Conservation (phyloP, 768 basidiomycete genomes). For the Collybia sordida region DNA sequence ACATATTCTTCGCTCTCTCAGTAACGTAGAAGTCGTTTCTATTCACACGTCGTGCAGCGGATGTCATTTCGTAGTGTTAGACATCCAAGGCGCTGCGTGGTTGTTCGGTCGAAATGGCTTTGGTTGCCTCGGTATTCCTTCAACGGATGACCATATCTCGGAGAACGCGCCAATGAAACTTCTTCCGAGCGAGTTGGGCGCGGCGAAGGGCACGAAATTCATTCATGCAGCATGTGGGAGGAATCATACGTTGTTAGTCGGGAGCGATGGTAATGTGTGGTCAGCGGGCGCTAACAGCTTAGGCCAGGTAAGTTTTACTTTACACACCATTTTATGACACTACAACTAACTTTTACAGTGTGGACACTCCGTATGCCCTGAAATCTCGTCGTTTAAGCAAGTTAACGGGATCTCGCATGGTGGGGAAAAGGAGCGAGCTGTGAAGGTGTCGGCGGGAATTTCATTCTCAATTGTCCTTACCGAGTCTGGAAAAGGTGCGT, state of each 20-base stretch:
- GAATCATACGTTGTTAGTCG: slow-evolving; percentile 81
- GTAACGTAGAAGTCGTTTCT: slow-evolving; percentile 72
- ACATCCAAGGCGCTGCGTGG: slow-evolving; percentile 80
- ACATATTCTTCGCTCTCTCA: slow-evolving; percentile 84
- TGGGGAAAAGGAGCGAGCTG: slow-evolving; percentile 62
- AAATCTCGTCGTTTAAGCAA: slow-evolving; percentile 64
- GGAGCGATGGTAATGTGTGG: slow-evolving; percentile 82
- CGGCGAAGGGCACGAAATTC: slow-evolving; percentile 55
- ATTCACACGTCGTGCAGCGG: slow-evolving; percentile 75
- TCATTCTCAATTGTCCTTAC: slow-evolving; percentile 85
- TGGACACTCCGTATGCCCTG: slow-evolving; percentile 64
- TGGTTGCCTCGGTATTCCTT: slow-evolving; percentile 43
- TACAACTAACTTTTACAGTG: slow-evolving; percentile 43
- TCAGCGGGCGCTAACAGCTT: slow-evolving; percentile 76
- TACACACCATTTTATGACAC: no score
- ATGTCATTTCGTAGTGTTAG: slow-evolving; percentile 76
- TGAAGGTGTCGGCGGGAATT: slow-evolving; percentile 79
- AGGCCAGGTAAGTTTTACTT: slow-evolving; percentile 63
- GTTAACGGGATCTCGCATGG: slow-evolving; percentile 58
- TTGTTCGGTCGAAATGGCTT: slow-evolving; percentile 85
- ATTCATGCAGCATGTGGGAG: slow-evolving; percentile 83
- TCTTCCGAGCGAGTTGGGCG: slow-evolving; percentile 61
- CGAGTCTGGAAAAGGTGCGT: slow-evolving; percentile 73
- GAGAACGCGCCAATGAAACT: slow-evolving; percentile 73
- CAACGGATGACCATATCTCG: slow-evolving; percentile 55